Evolutionary conservation across 805 yeast species (phyloP).

Genomic region (Candida jianshihensis): DNA sequence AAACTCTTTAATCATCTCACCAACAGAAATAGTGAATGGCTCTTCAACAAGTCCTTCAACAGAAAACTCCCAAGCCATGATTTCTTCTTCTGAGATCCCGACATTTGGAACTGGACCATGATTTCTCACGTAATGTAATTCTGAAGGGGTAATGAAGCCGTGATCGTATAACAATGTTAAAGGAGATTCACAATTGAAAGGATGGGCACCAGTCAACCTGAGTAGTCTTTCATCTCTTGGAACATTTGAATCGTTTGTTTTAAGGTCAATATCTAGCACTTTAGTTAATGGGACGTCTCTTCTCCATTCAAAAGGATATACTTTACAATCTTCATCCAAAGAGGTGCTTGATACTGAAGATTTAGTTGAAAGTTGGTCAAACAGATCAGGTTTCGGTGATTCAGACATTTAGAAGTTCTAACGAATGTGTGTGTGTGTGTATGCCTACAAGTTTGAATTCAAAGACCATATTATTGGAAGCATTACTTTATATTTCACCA

Average conservation of each 20-base stretch:
- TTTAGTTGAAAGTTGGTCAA: not conserved
- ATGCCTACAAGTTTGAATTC: no score
- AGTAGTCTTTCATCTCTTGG: constrained; percentile 24
- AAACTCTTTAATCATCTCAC: constrained; percentile 20
- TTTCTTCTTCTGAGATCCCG: constrained; percentile 12
- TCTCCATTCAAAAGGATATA: constrained; percentile 5
- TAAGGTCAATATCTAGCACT: constrained; percentile 20
- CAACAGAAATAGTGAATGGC: constrained; percentile 20
- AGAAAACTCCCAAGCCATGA: constrained; percentile 23
- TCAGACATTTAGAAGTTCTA: no score
- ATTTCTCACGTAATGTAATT: constrained; percentile 28
- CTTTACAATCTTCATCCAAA: not conserved
- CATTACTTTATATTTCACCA: no score
- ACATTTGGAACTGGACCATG: constrained; percentile 28
- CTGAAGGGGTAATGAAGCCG: constrained; percentile 28
- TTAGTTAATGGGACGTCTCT: constrained; percentile 9
- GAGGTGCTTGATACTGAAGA: not conserved
- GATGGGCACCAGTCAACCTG: constrained; percentile 28
- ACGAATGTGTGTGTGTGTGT: no score
- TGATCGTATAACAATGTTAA: constrained; percentile 20
- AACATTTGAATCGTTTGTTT: constrained; percentile 26
- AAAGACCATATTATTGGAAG: no score
- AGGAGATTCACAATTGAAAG: constrained; percentile 29
- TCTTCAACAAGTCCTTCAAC: constrained; percentile 26
- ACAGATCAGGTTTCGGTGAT: no score